Evolutionary conservation across 768 basidiomycete species (phyloP), one percentile per base, ranked within the genome.

Genomic region (Naganishia randhawae): DNA sequence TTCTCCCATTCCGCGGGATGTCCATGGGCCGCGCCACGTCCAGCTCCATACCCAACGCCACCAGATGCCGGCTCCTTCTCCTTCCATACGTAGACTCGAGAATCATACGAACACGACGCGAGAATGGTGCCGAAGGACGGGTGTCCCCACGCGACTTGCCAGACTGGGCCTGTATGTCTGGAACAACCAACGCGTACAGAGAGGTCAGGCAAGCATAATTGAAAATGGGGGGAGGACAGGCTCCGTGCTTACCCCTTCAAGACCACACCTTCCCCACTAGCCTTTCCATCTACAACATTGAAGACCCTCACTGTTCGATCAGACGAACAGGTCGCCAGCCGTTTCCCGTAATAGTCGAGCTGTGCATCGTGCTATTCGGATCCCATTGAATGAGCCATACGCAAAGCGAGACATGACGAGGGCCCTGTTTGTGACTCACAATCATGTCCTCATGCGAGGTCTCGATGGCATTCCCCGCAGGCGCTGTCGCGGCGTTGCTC

Each of bases 371-470:
- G 95, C 94, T 96, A 74, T n/a, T 42, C 19, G 2, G 2, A 66
- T 13, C 6, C 41, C 41, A 19, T 22, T n/a, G n/a, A n/a, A 48
- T 48, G 3, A 48, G 45, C n/a, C 14, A n/a, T n/a, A n/a, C n/a
- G n/a, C n/a, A n/a, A n/a, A n/a, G n/a, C 13, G 25, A 22, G 45
- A 17, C 19, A 22, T 48, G n/a, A 48, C 53, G 29, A 32, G 53
- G 10, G 32, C 14, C 41, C 5, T 22, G 45, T 22, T 22, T 3
- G 13, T 7, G 11, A 82, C 91, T 71, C 81, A 96, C 95, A 72
- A 98, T 97, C 92, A 97, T 96, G 81, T 98, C 96, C 80, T 95
- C 92, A 79, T 99, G 95, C 17, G 89, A 87, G 0, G 95, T 98
- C 81, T 99, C 95, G 55, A 99, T 65, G 87, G 89, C 67, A 89